phyloP scores from a whole-genome alignment of 2,329 filamentous ascomycete species.

The Verticillium zaregamsianum region DNA sequence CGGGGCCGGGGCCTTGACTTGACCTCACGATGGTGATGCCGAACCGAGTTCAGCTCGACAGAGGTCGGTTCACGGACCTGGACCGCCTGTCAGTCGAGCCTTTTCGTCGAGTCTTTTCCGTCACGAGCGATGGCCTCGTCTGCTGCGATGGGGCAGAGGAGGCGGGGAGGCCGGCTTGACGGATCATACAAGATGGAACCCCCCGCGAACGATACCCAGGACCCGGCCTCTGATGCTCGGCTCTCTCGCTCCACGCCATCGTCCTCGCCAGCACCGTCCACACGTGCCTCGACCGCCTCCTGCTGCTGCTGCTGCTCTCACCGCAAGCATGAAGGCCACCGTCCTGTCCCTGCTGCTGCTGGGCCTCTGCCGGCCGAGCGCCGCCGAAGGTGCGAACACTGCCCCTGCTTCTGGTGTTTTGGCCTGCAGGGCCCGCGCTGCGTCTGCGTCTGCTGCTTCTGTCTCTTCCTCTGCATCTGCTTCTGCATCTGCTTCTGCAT shows the following conservation, averaged over 20 bases:
- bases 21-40: background rate
- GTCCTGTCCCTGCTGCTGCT: background rate
- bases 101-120: background rate
- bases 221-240: background rate
- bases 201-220: too few relatives aligned
- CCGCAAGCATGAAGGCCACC: background rate
- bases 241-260: background rate
- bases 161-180: too few relatives aligned
- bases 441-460: background rate
- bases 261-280: background rate
- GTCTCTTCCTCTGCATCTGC: background rate
- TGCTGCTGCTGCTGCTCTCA: background rate
- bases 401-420: background rate
- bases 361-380: slow-evolving; percentile 1
- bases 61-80: background rate
- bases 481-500: background rate
- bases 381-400: background rate
- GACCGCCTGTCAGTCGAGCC: background rate
- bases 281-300: background rate
- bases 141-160: too few relatives aligned
- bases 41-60: background rate
- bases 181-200: background rate
- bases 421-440: background rate
- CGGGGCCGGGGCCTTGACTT: background rate
- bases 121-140: background rate